These are phyloP conservation scores for Colletotrichum tanaceti DNA, from an alignment of 2,329 filamentous ascomycete genomes.

Conservation along the genomic window DNA sequence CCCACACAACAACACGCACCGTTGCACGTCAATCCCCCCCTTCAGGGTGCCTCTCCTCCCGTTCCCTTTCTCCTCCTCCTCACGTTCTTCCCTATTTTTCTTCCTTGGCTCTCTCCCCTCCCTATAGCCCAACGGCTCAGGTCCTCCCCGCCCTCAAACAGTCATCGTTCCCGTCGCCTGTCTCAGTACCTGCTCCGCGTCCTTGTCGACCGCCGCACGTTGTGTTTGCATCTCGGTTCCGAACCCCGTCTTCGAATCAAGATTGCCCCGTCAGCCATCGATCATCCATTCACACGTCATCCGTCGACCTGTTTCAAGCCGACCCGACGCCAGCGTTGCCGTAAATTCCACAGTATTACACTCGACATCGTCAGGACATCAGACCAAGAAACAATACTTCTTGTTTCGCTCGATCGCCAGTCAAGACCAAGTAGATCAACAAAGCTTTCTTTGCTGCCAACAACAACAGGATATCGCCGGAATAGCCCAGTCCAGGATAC, in stretches of 20 bases:
- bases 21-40: constrained; percentile 57
- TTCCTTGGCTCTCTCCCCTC: constrained; percentile 46
- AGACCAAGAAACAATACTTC: constrained; percentile 9
- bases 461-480: constrained; percentile 13
- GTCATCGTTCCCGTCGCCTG: constrained; percentile 31
- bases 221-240: constrained; percentile 32
- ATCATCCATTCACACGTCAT: constrained; percentile 32
- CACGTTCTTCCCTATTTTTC: constrained; percentile 48
- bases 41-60: constrained; percentile 54
- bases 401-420: constrained; percentile 5
- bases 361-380: constrained; percentile 23
- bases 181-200: constrained; percentile 15
- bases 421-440: constrained; percentile 23
- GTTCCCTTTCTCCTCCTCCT: constrained; percentile 48
- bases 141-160: constrained; percentile 37
- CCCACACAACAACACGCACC: constrained; percentile 50
- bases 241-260: constrained; percentile 28
- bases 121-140: constrained; percentile 42
- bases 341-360: constrained; percentile 14
- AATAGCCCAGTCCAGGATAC: constrained; percentile 6
- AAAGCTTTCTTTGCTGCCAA: constrained; percentile 35
- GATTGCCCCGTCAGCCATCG: constrained; percentile 33
- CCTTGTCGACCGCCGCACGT: constrained; percentile 10
- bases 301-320: constrained; percentile 25
- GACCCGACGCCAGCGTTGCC: constrained; percentile 8